A percentile compares a stretch with the other conserved stretches of the same genome.
phyloP scores from a whole-genome alignment of 805 yeast genomes.

The Pichia eremophila region DNA sequence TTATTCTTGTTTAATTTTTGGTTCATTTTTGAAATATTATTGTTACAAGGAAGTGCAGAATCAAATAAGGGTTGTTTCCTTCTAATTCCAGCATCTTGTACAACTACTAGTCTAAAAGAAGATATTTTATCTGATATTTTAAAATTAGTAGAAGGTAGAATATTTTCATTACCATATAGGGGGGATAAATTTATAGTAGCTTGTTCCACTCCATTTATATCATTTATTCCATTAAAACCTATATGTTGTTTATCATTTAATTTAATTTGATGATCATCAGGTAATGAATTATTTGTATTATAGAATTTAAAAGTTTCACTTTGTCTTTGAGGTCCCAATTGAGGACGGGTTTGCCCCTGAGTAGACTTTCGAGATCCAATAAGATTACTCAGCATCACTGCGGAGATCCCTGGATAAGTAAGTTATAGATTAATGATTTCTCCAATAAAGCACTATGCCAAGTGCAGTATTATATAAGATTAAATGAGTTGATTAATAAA shows the following conservation, averaged over 20 bases:
- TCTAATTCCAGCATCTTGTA: slow-evolving; percentile 43
- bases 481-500: no score
- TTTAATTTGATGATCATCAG: neutral
- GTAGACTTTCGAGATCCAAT: neutral
- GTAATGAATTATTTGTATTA: neutral
- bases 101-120: slow-evolving; percentile 34
- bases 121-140: slow-evolving; percentile 17
- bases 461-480: no score
- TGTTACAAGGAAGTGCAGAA: slow-evolving; percentile 22
- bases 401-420: neutral
- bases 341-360: neutral
- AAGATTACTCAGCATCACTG: neutral
- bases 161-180: slow-evolving; percentile 4
- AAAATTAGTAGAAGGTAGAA: slow-evolving; percentile 12
- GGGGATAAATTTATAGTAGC: slow-evolving; percentile 1
- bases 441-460: no score
- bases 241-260: neutral
- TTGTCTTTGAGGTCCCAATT: neutral
- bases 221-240: neutral
- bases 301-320: neutral
- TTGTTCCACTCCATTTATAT: neutral
- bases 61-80: slow-evolving; percentile 42
- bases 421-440: no score
- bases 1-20: slow-evolving; percentile 22
- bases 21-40: slow-evolving; percentile 10